These are phyloP conservation scores for Dissophora globulifera DNA, from an alignment of 192 early-diverging fungal genomes.

Conservation along the genomic window DNA sequence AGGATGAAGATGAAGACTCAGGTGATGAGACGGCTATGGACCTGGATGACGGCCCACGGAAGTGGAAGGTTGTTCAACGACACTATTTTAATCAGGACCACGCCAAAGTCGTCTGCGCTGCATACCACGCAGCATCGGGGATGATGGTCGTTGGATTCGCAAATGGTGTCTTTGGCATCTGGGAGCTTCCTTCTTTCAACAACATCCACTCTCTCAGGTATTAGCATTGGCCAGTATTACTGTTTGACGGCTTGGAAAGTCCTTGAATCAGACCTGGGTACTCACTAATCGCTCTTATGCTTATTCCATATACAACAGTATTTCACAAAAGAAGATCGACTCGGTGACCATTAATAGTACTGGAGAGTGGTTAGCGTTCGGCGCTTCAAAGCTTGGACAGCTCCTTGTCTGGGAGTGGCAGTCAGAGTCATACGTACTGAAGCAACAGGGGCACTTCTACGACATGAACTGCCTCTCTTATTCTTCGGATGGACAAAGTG, in stretches of 20 bases:
- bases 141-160: constrained; percentile 92
- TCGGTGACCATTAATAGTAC: constrained; percentile 87
- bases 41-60: constrained; percentile 48
- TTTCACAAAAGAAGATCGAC: constrained; percentile 93
- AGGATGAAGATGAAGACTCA: constrained; percentile 64
- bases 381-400: constrained; percentile 90
- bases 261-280: too few relatives aligned
- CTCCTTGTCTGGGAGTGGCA: constrained; percentile 99
- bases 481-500: constrained; percentile 91
- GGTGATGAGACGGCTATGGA: constrained; percentile 69
- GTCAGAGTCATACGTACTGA: constrained; percentile 98
- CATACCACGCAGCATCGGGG: constrained; percentile 77
- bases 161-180: constrained; percentile 97
- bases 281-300: neutral
- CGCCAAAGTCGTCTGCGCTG: constrained; percentile 81
- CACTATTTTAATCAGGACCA: constrained; percentile 87
- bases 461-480: constrained; percentile 92
- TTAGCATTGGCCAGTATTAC: too few relatives aligned
- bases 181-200: constrained; percentile 95
- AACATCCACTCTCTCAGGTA: constrained; percentile 95
- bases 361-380: constrained; percentile 99
- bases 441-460: constrained; percentile 98
- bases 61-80: constrained; percentile 67
- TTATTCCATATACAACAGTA: constrained; percentile 64
- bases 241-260: too few relatives aligned